Evolutionary conservation across 139 green algal species (phyloP), one percentile per base, ranked within the genome.

Genomic region (Chlorella vulgaris): DNA sequence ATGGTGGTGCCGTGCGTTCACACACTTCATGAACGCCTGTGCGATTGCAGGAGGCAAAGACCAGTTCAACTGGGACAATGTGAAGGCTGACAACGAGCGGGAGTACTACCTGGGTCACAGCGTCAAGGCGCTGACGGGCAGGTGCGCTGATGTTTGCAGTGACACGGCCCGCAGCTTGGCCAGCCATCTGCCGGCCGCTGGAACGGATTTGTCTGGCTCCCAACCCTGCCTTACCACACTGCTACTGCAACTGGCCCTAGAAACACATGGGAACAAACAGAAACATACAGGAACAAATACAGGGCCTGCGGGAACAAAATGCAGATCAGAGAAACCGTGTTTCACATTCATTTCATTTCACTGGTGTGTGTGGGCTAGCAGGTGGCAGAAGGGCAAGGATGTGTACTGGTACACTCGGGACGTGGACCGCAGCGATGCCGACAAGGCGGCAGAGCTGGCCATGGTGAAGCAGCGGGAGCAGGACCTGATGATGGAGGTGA

Each of bases 401-500:
- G 84, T 96, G 10, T 92, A 90, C 47, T 96, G 93, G 93, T 96
- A 96, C 63, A 94, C 90, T 0, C 81, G 89, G 6, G 70, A 87
- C 21, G 62, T 63, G 51, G 91, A 91, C 33, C 50, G 47, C 0
- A 74, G 47, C 1, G 58, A 85, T 0, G 87, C 76, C 5, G 66
- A 76, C 33, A 62, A 71, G 1, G 63, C 78, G 10, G 73, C 84
- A 2, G 92, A 96, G 86, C 50, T 95, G 39, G 74, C 75, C 24
- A 81, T 85, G 22, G 89, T 96, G 7, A 96, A 96, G 80, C 75
- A 89, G 74, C 65, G 87, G 2, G 92, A 95, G 69, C 82, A 92
- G 61, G 90, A 96, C 35, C 81, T 96, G n/a, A 95, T 95, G 91
- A 74, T 86, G 33, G 90, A 96, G 89, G 91, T 94, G 47, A 22